Percentiles rank a stretch among this genome's conserved stretches.
These are phyloP conservation scores for Atkinsonella texensis DNA, from an alignment of 2,329 filamentous ascomycete genomes.

Conservation along the genomic window DNA sequence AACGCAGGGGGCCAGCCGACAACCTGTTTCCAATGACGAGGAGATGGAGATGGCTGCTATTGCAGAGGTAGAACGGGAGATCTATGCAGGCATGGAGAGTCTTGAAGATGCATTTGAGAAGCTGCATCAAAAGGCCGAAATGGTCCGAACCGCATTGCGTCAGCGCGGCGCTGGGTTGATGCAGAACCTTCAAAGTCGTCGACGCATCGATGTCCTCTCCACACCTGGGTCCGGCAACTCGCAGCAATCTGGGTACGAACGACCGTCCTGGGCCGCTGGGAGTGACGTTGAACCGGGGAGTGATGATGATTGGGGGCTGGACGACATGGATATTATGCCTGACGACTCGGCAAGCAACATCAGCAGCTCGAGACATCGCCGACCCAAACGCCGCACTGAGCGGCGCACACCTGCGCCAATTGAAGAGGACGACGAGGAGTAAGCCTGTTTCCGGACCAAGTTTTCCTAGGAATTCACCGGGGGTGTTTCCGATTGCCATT, in stretches of 20 bases:
- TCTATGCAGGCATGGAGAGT: conserved; percentile 87
- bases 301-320: conserved; percentile 47
- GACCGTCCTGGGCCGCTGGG: conserved; percentile 24
- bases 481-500: not conserved
- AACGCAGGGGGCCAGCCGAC: conserved; percentile 27
- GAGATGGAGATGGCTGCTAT: conserved; percentile 85
- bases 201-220: conserved; percentile 42
- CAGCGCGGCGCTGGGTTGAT: conserved; percentile 71
- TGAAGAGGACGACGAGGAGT: conserved; percentile 60
- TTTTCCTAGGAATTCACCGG: not conserved
- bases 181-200: conserved; percentile 48
- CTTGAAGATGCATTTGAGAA: conserved; percentile 90
- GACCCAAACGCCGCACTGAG: conserved; percentile 56
- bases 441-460: not conserved
- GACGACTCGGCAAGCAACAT: conserved; percentile 77
- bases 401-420: conserved; percentile 61
- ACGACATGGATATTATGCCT: conserved; percentile 53
- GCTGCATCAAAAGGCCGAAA: conserved; percentile 75
- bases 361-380: conserved; percentile 53
- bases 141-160: conserved; percentile 64
- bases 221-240: conserved; percentile 35
- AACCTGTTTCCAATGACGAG: conserved; percentile 76
- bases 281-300: conserved; percentile 37
- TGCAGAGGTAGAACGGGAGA: conserved; percentile 84
- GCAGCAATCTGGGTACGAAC: conserved; percentile 31